phyloP scores from a whole-genome alignment of 345 rosid genomes.

The Firmiana major region DNA sequence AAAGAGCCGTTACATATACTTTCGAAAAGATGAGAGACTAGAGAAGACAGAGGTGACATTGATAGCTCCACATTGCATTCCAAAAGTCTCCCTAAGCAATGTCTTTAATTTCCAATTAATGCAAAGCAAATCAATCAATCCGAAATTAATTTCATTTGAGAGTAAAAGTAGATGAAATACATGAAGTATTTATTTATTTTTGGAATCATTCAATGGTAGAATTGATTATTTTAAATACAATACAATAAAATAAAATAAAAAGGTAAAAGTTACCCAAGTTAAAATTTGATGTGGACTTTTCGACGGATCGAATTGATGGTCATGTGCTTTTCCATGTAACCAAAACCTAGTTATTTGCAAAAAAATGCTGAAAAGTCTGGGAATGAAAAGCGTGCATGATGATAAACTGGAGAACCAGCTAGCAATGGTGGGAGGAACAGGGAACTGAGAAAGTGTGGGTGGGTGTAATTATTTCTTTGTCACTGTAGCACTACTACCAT shows the following conservation, averaged over 20 bases:
- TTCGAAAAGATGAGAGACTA: background rate
- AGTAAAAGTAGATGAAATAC: too few relatives aligned
- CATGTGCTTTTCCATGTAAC: background rate
- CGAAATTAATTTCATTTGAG: background rate
- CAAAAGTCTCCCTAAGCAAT: background rate
- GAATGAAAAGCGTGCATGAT: background rate
- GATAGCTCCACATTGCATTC: background rate
- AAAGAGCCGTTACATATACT: too few relatives aligned
- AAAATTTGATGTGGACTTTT: background rate
- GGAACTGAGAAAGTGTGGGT: background rate
- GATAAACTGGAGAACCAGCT: background rate
- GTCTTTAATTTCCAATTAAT: background rate
- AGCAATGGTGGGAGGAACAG: background rate
- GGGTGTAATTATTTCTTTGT: background rate
- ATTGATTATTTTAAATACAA: too few relatives aligned
- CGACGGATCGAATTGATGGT: accelerated
- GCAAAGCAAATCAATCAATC: background rate
- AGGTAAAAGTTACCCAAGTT: too few relatives aligned
- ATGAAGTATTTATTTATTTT: too few relatives aligned
- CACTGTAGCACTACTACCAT: background rate
- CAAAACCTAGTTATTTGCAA: background rate
- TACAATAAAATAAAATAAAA: too few relatives aligned
- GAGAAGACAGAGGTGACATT: background rate
- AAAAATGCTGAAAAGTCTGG: background rate
- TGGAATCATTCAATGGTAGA: too few relatives aligned